These are phyloP conservation scores for Xerocomellus chrysenteron DNA, from an alignment of 768 basidiomycete genomes.

Conservation along the genomic window DNA sequence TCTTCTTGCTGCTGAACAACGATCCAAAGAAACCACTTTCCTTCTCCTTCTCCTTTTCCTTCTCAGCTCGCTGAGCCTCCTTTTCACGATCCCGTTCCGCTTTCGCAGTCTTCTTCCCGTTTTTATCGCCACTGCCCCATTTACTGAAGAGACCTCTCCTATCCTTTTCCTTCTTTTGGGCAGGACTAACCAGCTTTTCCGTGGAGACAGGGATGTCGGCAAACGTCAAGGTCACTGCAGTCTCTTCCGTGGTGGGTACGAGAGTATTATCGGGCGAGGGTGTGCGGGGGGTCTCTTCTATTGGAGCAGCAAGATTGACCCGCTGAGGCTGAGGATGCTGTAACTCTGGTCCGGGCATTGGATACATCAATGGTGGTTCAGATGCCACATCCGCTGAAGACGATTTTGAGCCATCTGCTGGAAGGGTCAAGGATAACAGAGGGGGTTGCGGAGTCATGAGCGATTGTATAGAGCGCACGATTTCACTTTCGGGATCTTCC, in stretches of 20 bases:
- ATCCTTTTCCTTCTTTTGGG: constrained; percentile 65
- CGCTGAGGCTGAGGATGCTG: constrained; percentile 71
- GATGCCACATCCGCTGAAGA: constrained; percentile 8
- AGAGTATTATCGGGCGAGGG: constrained; percentile 55
- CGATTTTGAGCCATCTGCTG: constrained; percentile 15
- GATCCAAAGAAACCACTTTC: constrained; percentile 91
- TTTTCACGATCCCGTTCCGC: constrained; percentile 45
- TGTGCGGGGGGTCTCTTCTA: constrained; percentile 47
- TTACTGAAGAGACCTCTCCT: constrained; percentile 67
- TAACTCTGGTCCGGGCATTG: constrained; percentile 41
- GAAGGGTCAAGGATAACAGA: constrained; percentile 22
- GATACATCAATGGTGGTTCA: constrained; percentile 33
- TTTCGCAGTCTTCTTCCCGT: constrained; percentile 54
- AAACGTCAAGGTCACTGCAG: constrained; percentile 26
- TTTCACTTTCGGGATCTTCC: constrained; percentile 51
- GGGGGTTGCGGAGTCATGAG: constrained; percentile 22
- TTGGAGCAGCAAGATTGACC: constrained; percentile 31
- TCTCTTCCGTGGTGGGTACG: constrained; percentile 25
- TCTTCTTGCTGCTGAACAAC: constrained; percentile 84
- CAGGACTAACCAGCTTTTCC: constrained; percentile 27
- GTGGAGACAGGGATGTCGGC: constrained; percentile 17
- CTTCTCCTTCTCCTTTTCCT: constrained; percentile 51
- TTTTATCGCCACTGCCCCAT: constrained; percentile 60
- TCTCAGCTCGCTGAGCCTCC: constrained; percentile 47
- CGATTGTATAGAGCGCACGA: constrained; percentile 18